phyloP scores from a whole-genome alignment of 495 filamentous ascomycete species.

The Pseudevernia furfuracea region DNA sequence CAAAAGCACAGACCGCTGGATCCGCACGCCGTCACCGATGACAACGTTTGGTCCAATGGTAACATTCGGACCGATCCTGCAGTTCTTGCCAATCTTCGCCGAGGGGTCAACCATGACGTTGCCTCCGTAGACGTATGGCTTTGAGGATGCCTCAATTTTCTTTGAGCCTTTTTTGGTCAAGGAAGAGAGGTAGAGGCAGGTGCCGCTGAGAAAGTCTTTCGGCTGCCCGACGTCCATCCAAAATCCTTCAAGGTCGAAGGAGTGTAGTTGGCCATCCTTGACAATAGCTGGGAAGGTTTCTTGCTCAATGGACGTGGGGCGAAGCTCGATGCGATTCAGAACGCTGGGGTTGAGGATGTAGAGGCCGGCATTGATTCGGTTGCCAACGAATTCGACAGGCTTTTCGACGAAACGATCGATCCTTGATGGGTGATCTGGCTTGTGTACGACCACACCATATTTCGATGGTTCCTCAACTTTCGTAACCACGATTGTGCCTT shows the following conservation, averaged over 20 bases:
- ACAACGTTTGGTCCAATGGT: constrained; percentile 94
- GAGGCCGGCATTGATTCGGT: constrained; percentile 98
- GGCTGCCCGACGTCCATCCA: constrained; percentile 99
- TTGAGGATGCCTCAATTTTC: constrained; percentile 64
- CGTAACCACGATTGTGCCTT: constrained; percentile 97
- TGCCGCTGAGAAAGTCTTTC: constrained; percentile 96
- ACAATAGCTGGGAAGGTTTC: constrained; percentile 97
- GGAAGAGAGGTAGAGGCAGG: constrained; percentile 92
- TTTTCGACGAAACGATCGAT: constrained; percentile 99
- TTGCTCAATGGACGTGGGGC: constrained; percentile 98
- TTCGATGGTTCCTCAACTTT: constrained; percentile 99
- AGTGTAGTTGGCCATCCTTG: constrained; percentile 87
- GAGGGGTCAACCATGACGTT: constrained; percentile 95
- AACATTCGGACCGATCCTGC: constrained; percentile 96
- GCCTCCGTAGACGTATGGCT: constrained; percentile 83
- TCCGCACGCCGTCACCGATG: constrained; percentile 86
- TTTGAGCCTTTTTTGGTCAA: constrained; percentile 89
- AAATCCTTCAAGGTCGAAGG: constrained; percentile 96
- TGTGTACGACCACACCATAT: constrained; percentile 98
- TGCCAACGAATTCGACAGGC: constrained; percentile 97
- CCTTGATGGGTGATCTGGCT: constrained; percentile 80
- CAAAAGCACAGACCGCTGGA: constrained; percentile 90
- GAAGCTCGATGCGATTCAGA: constrained; percentile 84
- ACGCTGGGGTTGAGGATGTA: constrained; percentile 97
- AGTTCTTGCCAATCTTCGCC: constrained; percentile 96